Conservation (phyloP, 495 filamentous ascomycete genomes). For the Penicillium daleae region DNA sequence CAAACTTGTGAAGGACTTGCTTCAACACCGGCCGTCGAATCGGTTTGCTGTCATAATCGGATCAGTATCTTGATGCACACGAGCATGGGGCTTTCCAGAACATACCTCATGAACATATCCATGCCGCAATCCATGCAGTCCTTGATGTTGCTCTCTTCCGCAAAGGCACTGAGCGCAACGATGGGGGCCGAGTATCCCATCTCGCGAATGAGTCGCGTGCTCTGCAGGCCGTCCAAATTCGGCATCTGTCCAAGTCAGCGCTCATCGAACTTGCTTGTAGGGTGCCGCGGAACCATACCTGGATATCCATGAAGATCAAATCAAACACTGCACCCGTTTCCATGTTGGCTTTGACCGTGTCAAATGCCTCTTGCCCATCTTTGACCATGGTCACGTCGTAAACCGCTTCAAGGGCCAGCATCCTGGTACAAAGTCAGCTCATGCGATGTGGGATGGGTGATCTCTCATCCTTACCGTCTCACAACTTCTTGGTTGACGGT, state of each 20-base stretch:
- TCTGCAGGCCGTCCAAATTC: conserved; percentile 86
- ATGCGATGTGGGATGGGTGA: neutral
- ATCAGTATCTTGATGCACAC: neutral
- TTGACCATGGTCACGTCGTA: conserved; percentile 80
- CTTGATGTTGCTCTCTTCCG: conserved; percentile 86
- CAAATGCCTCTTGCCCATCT: conserved; percentile 88
- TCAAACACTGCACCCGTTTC: conserved; percentile 71
- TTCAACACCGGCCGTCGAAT: conserved; percentile 83
- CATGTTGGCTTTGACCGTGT: conserved; percentile 82
- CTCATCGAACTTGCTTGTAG: conserved; percentile 14
- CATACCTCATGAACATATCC: conserved; percentile 65
- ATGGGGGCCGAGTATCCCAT: conserved; percentile 90
- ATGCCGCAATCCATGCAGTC: conserved; percentile 79
- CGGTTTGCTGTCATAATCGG: conserved; percentile 66
- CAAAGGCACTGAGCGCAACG: conserved; percentile 87
- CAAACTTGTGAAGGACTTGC: conserved; percentile 73
- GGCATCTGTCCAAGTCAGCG: conserved; percentile 67
- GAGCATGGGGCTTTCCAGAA: neutral
- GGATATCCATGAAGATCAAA: conserved; percentile 92
- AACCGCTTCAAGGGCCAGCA: conserved; percentile 71
- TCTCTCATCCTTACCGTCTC: conserved; percentile 43
- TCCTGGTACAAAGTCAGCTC: conserved; percentile 32
- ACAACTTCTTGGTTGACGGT: conserved; percentile 95
- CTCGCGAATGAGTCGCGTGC: conserved; percentile 81
- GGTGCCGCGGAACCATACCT: conserved; percentile 19